Conservation (phyloP, 495 filamentous ascomycete species). For the Haplographium delicatum region DNA sequence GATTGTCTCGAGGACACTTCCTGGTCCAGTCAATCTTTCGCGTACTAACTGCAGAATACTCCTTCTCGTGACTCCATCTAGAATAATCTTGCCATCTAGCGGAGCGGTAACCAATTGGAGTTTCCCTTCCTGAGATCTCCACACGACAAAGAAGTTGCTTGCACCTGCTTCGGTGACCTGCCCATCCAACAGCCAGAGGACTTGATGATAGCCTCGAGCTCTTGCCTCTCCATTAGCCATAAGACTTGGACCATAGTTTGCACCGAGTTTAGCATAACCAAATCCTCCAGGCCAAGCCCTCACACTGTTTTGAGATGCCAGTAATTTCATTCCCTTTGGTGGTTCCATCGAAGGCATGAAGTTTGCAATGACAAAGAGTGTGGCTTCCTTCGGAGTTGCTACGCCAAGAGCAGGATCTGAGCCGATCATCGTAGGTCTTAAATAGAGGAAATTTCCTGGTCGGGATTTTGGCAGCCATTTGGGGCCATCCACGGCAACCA, state of each 20-base stretch:
- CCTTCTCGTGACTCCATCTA: conserved; percentile 77
- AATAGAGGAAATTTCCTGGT: conserved; percentile 69
- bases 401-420: conserved; percentile 75
- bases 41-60: conserved; percentile 71
- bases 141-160: conserved; percentile 85
- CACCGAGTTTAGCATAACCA: conserved; percentile 84
- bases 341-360: conserved; percentile 59
- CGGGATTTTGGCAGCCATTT: conserved; percentile 83
- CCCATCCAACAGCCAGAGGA: conserved; percentile 83
- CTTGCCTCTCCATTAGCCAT: conserved; percentile 69
- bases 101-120: conserved; percentile 78
- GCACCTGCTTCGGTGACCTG: conserved; percentile 89
- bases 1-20: conserved; percentile 45
- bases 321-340: conserved; percentile 62
- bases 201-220: conserved; percentile 70
- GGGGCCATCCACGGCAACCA: conserved; percentile 61
- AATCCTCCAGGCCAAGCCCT: conserved; percentile 92
- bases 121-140: conserved; percentile 61
- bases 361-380: conserved; percentile 74
- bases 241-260: conserved; percentile 83
- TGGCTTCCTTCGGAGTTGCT: conserved; percentile 72
- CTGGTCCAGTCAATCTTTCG: conserved; percentile 44
- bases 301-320: conserved; percentile 70
- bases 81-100: conserved; percentile 72
- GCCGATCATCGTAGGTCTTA: conserved; percentile 79